phyloP scores from a whole-genome alignment of 1,139 yeast species.

The Nakaseomyces kungkrabaensis region DNA sequence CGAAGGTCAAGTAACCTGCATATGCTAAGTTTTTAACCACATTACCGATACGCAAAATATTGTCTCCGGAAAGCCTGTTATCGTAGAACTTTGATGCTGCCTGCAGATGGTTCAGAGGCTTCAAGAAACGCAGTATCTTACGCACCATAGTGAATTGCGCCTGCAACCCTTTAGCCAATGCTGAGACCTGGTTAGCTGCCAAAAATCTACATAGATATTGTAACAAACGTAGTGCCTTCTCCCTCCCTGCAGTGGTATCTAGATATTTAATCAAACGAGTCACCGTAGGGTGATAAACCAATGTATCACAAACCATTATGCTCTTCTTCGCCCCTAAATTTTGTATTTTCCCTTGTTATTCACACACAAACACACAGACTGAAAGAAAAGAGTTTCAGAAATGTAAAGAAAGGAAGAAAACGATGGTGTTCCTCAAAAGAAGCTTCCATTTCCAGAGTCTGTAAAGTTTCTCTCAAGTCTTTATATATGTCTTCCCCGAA shows the following conservation, averaged over 20 bases:
- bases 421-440: too few relatives aligned
- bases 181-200: constrained; percentile 49
- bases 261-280: constrained; percentile 53
- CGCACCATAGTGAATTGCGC: constrained; percentile 52
- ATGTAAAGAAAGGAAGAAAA: too few relatives aligned
- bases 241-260: constrained; percentile 64
- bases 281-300: constrained; percentile 51
- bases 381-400: not conserved
- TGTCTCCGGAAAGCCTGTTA: constrained; percentile 59
- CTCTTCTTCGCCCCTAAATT: too few relatives aligned
- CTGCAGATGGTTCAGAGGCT: constrained; percentile 68
- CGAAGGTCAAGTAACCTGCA: constrained; percentile 66
- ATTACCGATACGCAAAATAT: constrained; percentile 41
- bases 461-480: too few relatives aligned
- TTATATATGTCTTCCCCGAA: too few relatives aligned
- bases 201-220: constrained; percentile 76
- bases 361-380: too few relatives aligned
- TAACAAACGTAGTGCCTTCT: constrained; percentile 48
- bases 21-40: constrained; percentile 63
- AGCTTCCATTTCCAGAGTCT: too few relatives aligned
- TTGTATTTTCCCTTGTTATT: too few relatives aligned
- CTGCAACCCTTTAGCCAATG: constrained; percentile 45
- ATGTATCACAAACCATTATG: constrained; percentile 6
- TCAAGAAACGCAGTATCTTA: constrained; percentile 76
- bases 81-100: constrained; percentile 60